phyloP scores from a whole-genome alignment of 2,329 filamentous ascomycete genomes.

The Aspergillus vadensis region DNA sequence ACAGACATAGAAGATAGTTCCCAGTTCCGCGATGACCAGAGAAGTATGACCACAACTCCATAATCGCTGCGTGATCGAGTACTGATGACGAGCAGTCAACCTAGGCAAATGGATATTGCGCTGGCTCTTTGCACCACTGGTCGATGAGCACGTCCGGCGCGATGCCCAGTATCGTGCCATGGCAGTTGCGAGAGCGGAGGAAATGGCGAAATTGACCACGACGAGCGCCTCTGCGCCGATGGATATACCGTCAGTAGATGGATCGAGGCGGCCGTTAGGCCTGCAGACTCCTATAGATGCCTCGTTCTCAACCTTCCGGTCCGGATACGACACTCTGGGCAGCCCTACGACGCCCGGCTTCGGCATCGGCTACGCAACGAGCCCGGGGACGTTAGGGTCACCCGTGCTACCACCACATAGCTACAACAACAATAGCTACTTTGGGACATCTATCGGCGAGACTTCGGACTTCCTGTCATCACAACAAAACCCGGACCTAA shows the following conservation, averaged over 20 bases:
- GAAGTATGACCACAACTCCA: constrained; percentile 62
- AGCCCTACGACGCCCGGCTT: constrained; percentile 73
- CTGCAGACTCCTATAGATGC: constrained; percentile 39
- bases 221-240: constrained; percentile 64
- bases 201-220: constrained; percentile 58
- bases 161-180: constrained; percentile 73
- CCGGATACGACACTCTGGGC: constrained; percentile 61
- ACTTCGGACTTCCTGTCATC: constrained; percentile 44
- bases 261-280: constrained; percentile 27
- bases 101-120: constrained; percentile 94
- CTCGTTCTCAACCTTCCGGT: constrained; percentile 58
- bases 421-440: constrained; percentile 31
- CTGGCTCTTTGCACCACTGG: constrained; percentile 84
- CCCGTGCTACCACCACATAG: constrained; percentile 27
- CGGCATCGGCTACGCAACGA: constrained; percentile 71
- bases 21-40: constrained; percentile 88
- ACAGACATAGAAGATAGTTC: constrained; percentile 70
- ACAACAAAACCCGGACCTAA: constrained; percentile 53
- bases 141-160: constrained; percentile 85
- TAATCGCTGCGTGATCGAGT: background rate
- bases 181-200: constrained; percentile 65
- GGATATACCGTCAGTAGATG: constrained; percentile 50
- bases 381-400: constrained; percentile 55
- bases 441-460: constrained; percentile 36
- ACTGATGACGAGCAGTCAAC: constrained; percentile 65